Conservation (phyloP, 352 stramenopile species). For the Phytophthora vignae region DNA sequence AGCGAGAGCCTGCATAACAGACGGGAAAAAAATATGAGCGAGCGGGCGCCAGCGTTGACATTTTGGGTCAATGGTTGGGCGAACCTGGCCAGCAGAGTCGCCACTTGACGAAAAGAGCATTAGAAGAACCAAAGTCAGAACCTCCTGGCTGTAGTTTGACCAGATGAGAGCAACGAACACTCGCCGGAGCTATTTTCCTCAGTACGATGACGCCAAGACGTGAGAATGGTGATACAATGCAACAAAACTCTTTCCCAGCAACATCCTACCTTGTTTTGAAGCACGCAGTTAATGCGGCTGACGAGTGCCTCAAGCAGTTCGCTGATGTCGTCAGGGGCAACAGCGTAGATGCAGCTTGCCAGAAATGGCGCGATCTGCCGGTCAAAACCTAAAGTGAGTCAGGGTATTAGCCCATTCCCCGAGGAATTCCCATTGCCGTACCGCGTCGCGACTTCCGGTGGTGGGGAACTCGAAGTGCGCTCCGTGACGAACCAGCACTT, state of each 20-base stretch:
- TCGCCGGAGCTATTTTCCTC: neutral
- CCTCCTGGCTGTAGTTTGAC: neutral
- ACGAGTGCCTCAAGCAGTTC: neutral
- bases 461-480: conserved; percentile 32
- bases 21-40: neutral
- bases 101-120: conserved; percentile 2
- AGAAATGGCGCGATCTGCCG: neutral
- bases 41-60: too few relatives aligned
- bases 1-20: conserved; percentile 3
- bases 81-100: neutral
- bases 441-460: conserved; percentile 17
- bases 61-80: neutral
- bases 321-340: neutral
- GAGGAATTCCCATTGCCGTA: conserved; percentile 4
- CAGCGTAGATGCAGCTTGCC: neutral
- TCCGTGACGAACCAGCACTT: conserved; percentile 27
- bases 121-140: neutral
- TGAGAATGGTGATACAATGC: neutral
- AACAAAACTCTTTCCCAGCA: neutral
- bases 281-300: neutral
- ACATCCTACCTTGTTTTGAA: neutral
- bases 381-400: neutral
- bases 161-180: neutral
- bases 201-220: neutral
- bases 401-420: too few relatives aligned